Evolutionary conservation across 2,329 filamentous ascomycete species (phyloP), one percentile per base, ranked within the genome.

Genomic region (Colletotrichum theobromicola): DNA sequence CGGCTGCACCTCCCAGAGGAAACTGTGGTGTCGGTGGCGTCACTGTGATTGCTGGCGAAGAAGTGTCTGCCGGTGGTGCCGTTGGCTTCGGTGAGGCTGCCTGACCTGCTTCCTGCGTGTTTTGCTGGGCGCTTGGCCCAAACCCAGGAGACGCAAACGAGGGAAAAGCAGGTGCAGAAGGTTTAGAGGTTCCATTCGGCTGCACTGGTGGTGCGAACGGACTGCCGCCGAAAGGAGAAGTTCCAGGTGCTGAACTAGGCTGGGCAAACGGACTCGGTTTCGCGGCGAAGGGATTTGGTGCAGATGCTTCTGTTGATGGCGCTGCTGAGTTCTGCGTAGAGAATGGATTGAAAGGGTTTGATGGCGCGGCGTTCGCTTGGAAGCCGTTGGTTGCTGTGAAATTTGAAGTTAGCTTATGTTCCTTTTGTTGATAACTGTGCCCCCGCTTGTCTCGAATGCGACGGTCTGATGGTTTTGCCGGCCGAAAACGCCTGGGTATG

Each of bases 21-120:
- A 75, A 75, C 15, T 62, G 68, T 15, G 76, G 72, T 55, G 76
- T 77, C 13, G 72, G 67, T 12, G 75, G 75, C 18, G 73, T 76
- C 30, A 76, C 58, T 28, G 67, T 75, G 26, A 77, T 73, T 13
- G 72, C 60, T 15, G 76, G 72, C 8, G 74, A 61, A 37, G n/a
- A 28, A 5, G 18, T 42, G 16, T 34, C 32, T 6, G 7, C 34
- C 5, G 13, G 10, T 16, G 55, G 60, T 21, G 64, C 35, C 12
- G 63, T 24, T 26, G 70, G 50, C 64, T 72, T 72, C 18, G 72
- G n/a, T 21, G 57, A 63, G 13, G 71, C 35, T 15, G 42, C 5
- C 30, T 63, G 57, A 10, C n/a, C 30, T 28, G 21, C 30, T 12
- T 58, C 72, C 62, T 46, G 72, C 8, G 57, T 24, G 28, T 67